Base-by-base conservation (phyloP, 331 rosid species). In the Saraca asoca region DNA sequence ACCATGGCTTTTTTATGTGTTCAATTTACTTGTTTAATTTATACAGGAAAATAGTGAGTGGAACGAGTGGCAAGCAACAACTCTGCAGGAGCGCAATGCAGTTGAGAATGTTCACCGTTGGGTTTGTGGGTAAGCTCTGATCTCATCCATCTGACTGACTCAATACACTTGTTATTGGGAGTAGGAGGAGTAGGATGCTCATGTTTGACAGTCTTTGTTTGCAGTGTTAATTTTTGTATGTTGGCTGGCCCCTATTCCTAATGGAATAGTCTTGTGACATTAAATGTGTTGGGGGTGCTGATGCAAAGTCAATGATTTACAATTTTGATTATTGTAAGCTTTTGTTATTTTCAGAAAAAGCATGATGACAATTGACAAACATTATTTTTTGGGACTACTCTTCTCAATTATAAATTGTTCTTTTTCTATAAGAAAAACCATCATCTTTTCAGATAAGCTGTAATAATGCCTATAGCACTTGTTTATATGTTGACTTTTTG, bases 71-170 rank as follows among this genome's bases (percentile, higher is more conserved):
- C 95, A 88, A 73, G 70, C 84, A 57, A 85, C 89, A 44, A 78
- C 82, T 74, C 78, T 94, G 75, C 93, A 86, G 79, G 95, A 86
- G 60, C 99, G 99, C 66, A 94, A 90, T 69, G 79, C 79, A 44
- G 91, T 90, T 86, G 97, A 90, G 78, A 94, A 90, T 72, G 97
- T 94, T 52, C 85, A 83, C 69, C 79, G 89, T 54, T 94, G 99
- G 99, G 93, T 88, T 73, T 94, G 99, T 16, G 99, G 99, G 99
- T 94, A 83, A 77, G 91, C 74, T 65, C 37, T 62, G 52, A 57
- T 41, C 60, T 62, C 44, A 51, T 58, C 38, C 56, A 53, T 68
- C 50, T 54, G 20, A 74, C 50, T 54, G 20, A 74, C 44, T 51
- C 53, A 33, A 35, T 58, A 64, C 62, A 68, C 69, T 56, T 66